A percentile compares a stretch with the other conserved stretches of the same genome.
phyloP scores from a whole-genome alignment of 2,329 filamentous ascomycete genomes.

The Paecilomyces fulvus region DNA sequence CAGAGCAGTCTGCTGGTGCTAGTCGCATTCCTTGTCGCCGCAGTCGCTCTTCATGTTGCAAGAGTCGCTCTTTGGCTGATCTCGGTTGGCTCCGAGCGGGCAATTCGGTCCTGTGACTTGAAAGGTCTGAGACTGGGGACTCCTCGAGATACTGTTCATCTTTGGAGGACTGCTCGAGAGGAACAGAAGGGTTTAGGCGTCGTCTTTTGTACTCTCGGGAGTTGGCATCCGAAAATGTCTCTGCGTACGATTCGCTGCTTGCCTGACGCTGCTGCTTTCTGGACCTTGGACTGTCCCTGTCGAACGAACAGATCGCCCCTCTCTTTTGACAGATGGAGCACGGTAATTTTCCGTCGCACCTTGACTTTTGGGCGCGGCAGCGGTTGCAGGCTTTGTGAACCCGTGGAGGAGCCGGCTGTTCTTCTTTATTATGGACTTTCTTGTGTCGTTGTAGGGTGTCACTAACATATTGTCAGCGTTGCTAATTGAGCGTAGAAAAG shows the following conservation, averaged over 20 bases:
- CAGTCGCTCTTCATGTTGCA: background rate
- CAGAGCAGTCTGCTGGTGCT: background rate
- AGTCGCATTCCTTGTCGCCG: background rate
- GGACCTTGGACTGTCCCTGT: background rate
- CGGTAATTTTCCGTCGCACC: conserved; percentile 7
- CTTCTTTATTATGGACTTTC: conserved; percentile 2
- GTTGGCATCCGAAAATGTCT: background rate
- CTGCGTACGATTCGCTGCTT: background rate
- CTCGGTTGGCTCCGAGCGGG: background rate
- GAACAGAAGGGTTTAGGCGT: background rate
- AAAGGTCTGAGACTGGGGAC: background rate
- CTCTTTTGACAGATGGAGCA: conserved; percentile 5
- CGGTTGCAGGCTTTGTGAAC: conserved; percentile 6
- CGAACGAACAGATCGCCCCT: conserved; percentile 7
- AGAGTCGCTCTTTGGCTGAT: background rate
- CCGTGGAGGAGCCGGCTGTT: background rate
- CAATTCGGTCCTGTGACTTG: background rate
- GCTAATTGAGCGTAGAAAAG: background rate
- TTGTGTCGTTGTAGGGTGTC: conserved; percentile 6
- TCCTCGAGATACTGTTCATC: background rate
- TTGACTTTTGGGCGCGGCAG: conserved; percentile 6
- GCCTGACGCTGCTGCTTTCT: background rate
- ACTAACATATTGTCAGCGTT: background rate
- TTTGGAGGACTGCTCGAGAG: background rate
- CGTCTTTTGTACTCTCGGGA: background rate